A percentile compares a stretch with the other conserved stretches of the same genome.
phyloP scores from a whole-genome alignment of 768 basidiomycete genomes.

The Kwoniella dendrophila region DNA sequence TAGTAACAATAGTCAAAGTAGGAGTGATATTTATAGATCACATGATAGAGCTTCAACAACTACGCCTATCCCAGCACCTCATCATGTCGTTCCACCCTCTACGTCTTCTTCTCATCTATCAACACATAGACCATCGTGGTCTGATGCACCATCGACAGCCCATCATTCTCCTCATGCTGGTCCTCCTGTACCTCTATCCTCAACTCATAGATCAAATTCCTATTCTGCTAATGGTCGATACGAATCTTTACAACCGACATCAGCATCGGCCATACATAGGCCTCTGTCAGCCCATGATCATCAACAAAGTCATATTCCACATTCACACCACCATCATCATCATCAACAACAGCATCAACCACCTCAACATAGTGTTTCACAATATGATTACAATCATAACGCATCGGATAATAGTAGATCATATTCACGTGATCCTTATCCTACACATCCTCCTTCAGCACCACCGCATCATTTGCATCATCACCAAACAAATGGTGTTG shows the following conservation, averaged over 20 bases:
- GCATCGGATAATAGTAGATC: too few species aligned
- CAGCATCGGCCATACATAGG: too few species aligned
- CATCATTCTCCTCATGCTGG: slow-evolving; percentile 1
- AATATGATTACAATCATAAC: too few species aligned
- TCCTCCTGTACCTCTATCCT: slow-evolving; percentile 3
- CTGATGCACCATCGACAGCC: not conserved
- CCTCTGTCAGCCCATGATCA: not conserved
- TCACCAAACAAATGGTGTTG: not conserved
- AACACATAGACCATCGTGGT: slow-evolving; percentile 8
- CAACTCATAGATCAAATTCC: not conserved
- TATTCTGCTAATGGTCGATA: not conserved
- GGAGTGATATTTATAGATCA: slow-evolving; percentile 3
- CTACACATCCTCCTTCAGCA: not conserved
- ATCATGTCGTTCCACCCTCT: too few species aligned
- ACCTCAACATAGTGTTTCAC: not conserved
- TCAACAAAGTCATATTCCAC: not conserved
- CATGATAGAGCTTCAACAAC: slow-evolving; percentile 9
- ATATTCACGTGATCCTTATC: slow-evolving; percentile 12
- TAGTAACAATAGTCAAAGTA: not conserved
- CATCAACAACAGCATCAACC: slow-evolving; percentile 1
- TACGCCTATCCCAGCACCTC: slow-evolving; percentile 18
- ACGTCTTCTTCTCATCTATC: not conserved
- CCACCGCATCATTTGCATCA: slow-evolving; percentile 3
- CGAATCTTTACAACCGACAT: too few species aligned
- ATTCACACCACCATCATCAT: not conserved